A percentile compares a stretch with the other conserved stretches of the same genome.
phyloP scores from a whole-genome alignment of 495 filamentous ascomycete genomes.

The Hypoxylon intermedium region DNA sequence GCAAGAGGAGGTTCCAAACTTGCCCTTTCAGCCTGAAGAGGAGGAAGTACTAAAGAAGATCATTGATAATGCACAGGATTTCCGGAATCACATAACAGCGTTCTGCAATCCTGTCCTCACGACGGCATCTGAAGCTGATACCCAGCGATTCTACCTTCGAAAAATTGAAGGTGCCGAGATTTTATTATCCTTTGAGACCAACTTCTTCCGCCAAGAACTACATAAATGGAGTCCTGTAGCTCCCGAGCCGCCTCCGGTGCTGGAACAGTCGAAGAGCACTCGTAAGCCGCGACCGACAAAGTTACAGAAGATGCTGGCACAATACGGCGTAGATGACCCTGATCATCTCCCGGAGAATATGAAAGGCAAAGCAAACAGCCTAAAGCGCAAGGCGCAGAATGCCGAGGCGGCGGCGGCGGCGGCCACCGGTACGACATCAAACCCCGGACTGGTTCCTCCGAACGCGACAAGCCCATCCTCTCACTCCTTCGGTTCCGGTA shows the following conservation, averaged over 20 bases:
- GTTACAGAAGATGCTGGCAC: slow-evolving; percentile 91
- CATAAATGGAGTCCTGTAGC: slow-evolving; percentile 97
- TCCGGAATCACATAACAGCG: slow-evolving; percentile 79
- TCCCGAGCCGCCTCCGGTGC: slow-evolving; percentile 78
- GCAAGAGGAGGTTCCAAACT: slow-evolving; percentile 79
- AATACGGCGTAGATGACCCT: slow-evolving; percentile 82
- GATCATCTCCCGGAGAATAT: slow-evolving; percentile 86
- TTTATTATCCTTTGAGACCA: slow-evolving; percentile 88
- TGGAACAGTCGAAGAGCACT: slow-evolving; percentile 88
- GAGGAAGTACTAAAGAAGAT: slow-evolving; percentile 84
- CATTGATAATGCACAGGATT: slow-evolving; percentile 80
- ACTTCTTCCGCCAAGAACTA: slow-evolving; percentile 94
- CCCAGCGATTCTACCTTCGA: slow-evolving; percentile 94
- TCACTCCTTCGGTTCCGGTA: slow-evolving; percentile 41
- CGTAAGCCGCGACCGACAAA: slow-evolving; percentile 97
- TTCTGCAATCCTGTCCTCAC: slow-evolving; percentile 82
- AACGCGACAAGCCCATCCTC: slow-evolving; percentile 46
- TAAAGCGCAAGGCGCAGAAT: slow-evolving; percentile 63
- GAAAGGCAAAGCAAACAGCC: slow-evolving; percentile 73
- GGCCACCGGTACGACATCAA: slow-evolving; percentile 35
- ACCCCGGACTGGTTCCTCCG: slow-evolving; percentile 33
- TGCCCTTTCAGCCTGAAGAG: slow-evolving; percentile 97
- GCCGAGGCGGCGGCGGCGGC: slow-evolving; percentile 51
- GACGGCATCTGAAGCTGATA: slow-evolving; percentile 83
- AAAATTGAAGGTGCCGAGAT: slow-evolving; percentile 99